Evolutionary conservation across 768 basidiomycete genomes (phyloP).

Genomic region (Pilatotrama ljubarskyi): DNA sequence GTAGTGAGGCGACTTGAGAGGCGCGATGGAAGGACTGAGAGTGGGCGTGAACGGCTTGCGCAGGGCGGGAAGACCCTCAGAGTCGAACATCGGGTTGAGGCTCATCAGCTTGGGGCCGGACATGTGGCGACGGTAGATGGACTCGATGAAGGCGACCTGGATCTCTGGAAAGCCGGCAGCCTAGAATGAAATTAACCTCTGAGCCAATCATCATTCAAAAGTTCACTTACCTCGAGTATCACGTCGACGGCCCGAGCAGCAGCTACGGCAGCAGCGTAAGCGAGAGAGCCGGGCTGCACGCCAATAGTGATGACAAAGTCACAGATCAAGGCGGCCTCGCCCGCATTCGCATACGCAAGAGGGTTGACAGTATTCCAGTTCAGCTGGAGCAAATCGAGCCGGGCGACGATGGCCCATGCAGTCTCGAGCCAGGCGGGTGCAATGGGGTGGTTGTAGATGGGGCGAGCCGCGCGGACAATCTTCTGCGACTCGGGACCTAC

Average conservation of each 20-base stretch:
- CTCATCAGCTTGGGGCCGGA: constrained; percentile 22
- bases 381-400: background rate
- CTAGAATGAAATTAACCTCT: background rate
- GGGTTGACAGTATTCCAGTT: background rate
- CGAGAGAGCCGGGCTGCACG: background rate
- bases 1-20: constrained; percentile 29
- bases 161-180: constrained; percentile 32
- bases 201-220: background rate
- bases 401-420: background rate
- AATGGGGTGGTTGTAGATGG: background rate
- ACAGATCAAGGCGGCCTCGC: background rate
- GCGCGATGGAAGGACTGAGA: constrained; percentile 40
- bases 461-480: background rate
- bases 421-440: background rate
- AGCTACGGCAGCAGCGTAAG: background rate
- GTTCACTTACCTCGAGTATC: background rate
- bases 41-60: constrained; percentile 36
- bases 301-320: background rate
- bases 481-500: background rate
- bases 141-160: constrained; percentile 38
- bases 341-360: background rate
- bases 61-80: constrained; percentile 15
- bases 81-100: constrained; percentile 26
- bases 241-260: background rate
- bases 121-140: constrained; percentile 32